phyloP scores from a whole-genome alignment of 257 asterid genomes.

The Lantana camara region DNA sequence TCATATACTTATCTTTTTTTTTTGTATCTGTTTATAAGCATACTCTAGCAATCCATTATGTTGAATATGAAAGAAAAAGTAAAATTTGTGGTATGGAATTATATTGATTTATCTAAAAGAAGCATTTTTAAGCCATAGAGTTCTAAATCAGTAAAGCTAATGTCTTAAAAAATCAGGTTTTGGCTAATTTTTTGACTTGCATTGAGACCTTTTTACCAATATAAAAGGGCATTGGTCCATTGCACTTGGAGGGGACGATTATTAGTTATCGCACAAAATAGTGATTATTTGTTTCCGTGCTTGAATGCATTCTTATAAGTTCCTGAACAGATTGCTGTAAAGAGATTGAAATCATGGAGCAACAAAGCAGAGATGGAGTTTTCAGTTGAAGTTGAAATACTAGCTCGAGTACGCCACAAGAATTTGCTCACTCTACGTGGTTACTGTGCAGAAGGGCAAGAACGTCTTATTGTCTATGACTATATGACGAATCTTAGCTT shows the following conservation, averaged over 20 bases:
- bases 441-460: constrained; percentile 93
- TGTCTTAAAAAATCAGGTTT: neutral
- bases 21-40: constrained; percentile 9
- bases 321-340: constrained; percentile 75
- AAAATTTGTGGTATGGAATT: neutral
- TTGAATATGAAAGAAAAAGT: neutral
- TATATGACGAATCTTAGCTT: constrained; percentile 90
- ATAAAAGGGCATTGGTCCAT: constrained; percentile 2
- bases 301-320: constrained; percentile 17
- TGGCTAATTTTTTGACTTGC: constrained; percentile 11
- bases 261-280: neutral
- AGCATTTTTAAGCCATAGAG: constrained; percentile 1
- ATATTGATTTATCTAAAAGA: constrained; percentile 3
- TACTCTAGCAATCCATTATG: constrained; percentile 1
- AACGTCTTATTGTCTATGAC: constrained; percentile 82
- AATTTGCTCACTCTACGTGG: constrained; percentile 86
- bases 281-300: neutral
- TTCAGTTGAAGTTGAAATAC: constrained; percentile 85
- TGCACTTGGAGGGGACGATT: neutral
- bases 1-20: neutral
- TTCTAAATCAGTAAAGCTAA: neutral
- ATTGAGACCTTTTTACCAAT: neutral
- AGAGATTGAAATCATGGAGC: constrained; percentile 92
- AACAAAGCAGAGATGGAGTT: constrained; percentile 87
- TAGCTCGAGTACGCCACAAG: constrained; percentile 85